Evolutionary conservation across 371 early-diverging fungal species (phyloP).

Genomic region (Apophysomyces variabilis): DNA sequence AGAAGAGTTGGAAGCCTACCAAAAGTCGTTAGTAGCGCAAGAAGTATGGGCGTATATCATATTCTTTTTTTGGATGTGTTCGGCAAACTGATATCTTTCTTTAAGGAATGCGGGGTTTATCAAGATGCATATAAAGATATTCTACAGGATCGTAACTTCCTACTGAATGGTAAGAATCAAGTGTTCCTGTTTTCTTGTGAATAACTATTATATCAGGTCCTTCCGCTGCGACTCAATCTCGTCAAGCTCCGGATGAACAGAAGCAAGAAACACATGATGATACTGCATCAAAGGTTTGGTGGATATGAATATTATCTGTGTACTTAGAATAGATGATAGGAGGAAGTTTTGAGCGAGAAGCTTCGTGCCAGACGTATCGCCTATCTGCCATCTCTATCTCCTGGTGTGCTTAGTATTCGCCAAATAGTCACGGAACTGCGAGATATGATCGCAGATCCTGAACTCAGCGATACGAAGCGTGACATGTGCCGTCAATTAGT

Average conservation of each 20-base stretch:
- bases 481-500: constrained; percentile 11
- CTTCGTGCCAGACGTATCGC: constrained; percentile 10
- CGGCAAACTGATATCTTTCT: neutral
- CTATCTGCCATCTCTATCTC: neutral
- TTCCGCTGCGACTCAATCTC: neutral
- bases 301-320: neutral
- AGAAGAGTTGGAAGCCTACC: constrained; percentile 36
- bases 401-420: constrained; percentile 13
- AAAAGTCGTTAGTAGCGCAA: constrained; percentile 43
- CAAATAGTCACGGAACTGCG: constrained; percentile 11
- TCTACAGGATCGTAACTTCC: constrained; percentile 32
- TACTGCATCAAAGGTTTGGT: neutral
- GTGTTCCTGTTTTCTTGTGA: neutral
- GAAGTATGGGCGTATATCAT: constrained; percentile 24
- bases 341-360: neutral
- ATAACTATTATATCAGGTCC: neutral
- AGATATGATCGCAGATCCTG: neutral
- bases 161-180: constrained; percentile 22
- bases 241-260: neutral
- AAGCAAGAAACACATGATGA: neutral
- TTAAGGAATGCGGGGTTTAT: constrained; percentile 29
- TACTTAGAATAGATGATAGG: neutral
- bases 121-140: constrained; percentile 31
- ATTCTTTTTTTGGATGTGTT: neutral
- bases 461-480: constrained; percentile 3